A percentile compares a stretch with the other conserved stretches of the same genome.
Conservation (phyloP, 2,329 filamentous ascomycete genomes). For the Cladosporium sp. region DNA sequence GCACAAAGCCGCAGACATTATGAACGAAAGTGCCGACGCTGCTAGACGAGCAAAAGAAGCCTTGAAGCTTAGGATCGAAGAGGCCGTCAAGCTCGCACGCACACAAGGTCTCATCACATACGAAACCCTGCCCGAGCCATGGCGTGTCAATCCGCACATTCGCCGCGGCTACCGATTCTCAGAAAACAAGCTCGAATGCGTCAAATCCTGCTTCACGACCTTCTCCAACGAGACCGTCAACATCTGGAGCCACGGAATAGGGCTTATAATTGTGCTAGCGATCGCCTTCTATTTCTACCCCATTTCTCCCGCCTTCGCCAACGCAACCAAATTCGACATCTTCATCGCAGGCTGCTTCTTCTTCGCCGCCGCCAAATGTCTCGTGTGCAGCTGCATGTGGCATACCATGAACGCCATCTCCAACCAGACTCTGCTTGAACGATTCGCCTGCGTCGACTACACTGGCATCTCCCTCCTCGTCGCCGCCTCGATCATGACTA, state of each 20-base stretch:
- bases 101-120: constrained; percentile 82
- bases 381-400: constrained; percentile 94
- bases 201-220: constrained; percentile 71
- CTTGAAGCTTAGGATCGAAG: constrained; percentile 61
- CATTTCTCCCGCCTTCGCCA: constrained; percentile 75
- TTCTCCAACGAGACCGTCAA: constrained; percentile 93
- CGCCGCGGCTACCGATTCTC: constrained; percentile 87
- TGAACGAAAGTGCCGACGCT: constrained; percentile 76
- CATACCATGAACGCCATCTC: constrained; percentile 98
- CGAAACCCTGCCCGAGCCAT: constrained; percentile 83
- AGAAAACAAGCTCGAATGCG: constrained; percentile 83
- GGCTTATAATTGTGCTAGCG: constrained; percentile 79
- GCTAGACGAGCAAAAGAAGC: constrained; percentile 74
- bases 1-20: constrained; percentile 67
- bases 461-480: constrained; percentile 95
- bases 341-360: constrained; percentile 93
- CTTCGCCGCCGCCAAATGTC: constrained; percentile 88
- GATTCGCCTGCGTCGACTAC: constrained; percentile 97
- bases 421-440: constrained; percentile 81
- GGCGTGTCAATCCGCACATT: constrained; percentile 95
- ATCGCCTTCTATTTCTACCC: constrained; percentile 97
- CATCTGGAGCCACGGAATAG: constrained; percentile 94
- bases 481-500: constrained; percentile 94
- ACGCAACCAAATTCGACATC: constrained; percentile 83
- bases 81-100: constrained; percentile 76